Base-by-base conservation (phyloP, 257 asterid genomes). In the Anisodus acutangulus region DNA sequence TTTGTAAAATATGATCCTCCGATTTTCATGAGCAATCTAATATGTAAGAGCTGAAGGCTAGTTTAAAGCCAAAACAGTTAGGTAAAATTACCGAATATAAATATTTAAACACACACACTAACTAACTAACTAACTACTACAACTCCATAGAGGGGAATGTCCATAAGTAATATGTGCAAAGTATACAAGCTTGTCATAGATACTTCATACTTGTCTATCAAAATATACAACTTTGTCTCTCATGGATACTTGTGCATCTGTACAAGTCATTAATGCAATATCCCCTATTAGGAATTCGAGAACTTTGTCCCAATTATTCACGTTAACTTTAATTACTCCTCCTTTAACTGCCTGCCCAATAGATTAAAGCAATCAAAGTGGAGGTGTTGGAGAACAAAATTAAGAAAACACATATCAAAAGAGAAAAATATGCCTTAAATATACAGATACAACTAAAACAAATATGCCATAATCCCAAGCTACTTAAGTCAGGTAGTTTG, bases 11-110 rank as follows among this genome's bases (percentile, higher is more conserved):
- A 74, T 78, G 64, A 53, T 78, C 11, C 63, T 35, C 64, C 31
- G 0, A 49, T 26, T 26, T 53, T 51, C 26, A 53, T 8, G 31
- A 78, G 41, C 82, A 53, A 53, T 78, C 82, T 53, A 78, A 51
- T 76, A 15, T 76, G 81, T 76, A 12, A 76, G 22, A 53, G 47
- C 26, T 53, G 63, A 78, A 26, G 49, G 82, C 82, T 13, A 78
- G 63, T 53, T 78, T 78, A 64, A 53, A 78, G 16, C 64, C 31
- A 31, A 59, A 59, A 59, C 66, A 59, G 66, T 59, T 59, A 19
- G 66, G 31, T 16, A 17, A 26, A 59, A 59, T 59, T 59, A 59
- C 26, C 17, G 64, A 58, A 58, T 6, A 19, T 16, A 19, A 59
- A 59, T 2, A 41, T 6, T 1, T 6, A 16, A 0, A 59, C 31